Evolutionary conservation across 176 grass and related monocot genomes (phyloP), one percentile per base, ranked within the genome.

Genomic region (Triticum dicoccoides): DNA sequence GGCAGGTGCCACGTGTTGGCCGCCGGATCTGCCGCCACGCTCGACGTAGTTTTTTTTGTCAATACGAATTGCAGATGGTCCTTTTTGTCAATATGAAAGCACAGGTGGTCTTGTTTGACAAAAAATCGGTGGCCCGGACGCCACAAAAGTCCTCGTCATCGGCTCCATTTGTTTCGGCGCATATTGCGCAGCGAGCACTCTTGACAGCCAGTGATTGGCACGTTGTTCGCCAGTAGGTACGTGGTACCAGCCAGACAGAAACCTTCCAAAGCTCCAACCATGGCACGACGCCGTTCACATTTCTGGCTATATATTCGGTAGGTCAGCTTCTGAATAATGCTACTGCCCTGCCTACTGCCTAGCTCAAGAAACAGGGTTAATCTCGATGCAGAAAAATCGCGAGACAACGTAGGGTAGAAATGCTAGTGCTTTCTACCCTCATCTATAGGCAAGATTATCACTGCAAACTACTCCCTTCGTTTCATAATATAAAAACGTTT

Each of bases 201-300:
- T 73, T 69, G 56, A 24, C 73, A 65, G 80, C 32, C 85, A 80
- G 35, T 14, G 68, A 84, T 84, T 76, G 76, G 59, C 89, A 84
- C 61, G 81, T 87, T 91, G 81, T 87, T 91, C 32, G 3, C 11
- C 74, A 90, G 89, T 91, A 75, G 85, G 76, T 84, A 82, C 79
- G 41, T 17, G 75, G 2, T 58, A 8, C 6, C 51, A 18, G 2
- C 58, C 80, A 67, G 44, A 66, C 80, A 39, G 54, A 83, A 62
- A 49, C 70, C 63, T 39, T 77, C 70, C 62, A 37, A 41, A 75
- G 0, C 5, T 75, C 42, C 23, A 75, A 54, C 25, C 82, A 52
- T 76, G 61, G 24, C 42, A 52, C 58, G 62, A 5, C 78, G 11
- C 72, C 37, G 30, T 71, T 71, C 54, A 54, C 54, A 76, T 35